Percentiles rank a stretch among this genome's conserved stretches.
Conservation (phyloP, 495 filamentous ascomycete species). For the Margaritispora aquatica region DNA sequence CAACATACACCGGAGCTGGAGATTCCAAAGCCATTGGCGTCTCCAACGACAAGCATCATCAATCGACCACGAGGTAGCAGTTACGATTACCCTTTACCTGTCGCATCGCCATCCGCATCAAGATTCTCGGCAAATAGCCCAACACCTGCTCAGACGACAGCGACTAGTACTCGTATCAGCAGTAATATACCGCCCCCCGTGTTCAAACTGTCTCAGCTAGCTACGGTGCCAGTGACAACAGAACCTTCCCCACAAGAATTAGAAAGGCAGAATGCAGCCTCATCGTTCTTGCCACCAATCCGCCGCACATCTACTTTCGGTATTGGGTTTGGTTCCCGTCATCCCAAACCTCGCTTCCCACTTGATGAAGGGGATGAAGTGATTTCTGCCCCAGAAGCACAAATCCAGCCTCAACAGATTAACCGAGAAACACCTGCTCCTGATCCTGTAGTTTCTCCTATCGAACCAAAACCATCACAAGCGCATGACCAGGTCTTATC, state of each 20-base stretch:
- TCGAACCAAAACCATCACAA: not conserved
- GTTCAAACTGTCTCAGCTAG: not conserved
- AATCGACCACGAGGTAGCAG: slow-evolving; percentile 13
- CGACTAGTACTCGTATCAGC: not conserved
- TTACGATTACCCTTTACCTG: slow-evolving; percentile 8
- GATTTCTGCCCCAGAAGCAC: not conserved
- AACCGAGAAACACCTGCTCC: not conserved
- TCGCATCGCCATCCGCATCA: no score
- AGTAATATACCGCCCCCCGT: not conserved
- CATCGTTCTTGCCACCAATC: slow-evolving; percentile 44
- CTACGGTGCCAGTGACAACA: not conserved
- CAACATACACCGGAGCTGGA: not conserved
- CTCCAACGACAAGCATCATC: slow-evolving; percentile 12
- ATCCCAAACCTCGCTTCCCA: slow-evolving; percentile 20
- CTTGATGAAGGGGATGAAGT: slow-evolving; percentile 23
- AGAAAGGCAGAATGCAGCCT: slow-evolving; percentile 12
- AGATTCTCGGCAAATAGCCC: slow-evolving; percentile 14
- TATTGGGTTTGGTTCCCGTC: slow-evolving; percentile 28
- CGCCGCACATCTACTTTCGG: slow-evolving; percentile 45
- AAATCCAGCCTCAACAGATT: not conserved
- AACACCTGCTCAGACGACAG: no score
- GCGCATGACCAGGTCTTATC: not conserved
- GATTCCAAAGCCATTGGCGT: not conserved
- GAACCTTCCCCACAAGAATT: not conserved
- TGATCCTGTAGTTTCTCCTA: not conserved